These are phyloP conservation scores for Penicillium silybi DNA, from an alignment of 495 filamentous ascomycete genomes.

Conservation along the genomic window DNA sequence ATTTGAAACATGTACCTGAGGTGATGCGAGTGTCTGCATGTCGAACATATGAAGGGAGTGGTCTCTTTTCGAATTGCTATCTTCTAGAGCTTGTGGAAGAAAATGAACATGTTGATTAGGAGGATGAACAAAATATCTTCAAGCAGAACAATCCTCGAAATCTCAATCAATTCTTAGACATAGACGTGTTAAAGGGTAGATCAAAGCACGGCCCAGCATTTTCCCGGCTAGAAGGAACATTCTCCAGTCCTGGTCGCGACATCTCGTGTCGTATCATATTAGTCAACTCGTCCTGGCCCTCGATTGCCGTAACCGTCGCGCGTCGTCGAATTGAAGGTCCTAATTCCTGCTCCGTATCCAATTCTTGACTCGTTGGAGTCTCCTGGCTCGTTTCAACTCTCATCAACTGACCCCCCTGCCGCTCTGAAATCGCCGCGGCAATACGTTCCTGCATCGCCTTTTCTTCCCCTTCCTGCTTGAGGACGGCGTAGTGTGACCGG, in stretches of 20 bases:
- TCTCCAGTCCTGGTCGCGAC: background rate
- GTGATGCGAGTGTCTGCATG: too few species aligned
- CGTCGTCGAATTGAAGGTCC: background rate
- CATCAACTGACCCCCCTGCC: background rate
- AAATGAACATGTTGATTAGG: background rate
- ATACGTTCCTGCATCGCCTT: background rate
- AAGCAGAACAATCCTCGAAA: background rate
- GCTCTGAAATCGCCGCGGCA: background rate
- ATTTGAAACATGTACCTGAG: background rate
- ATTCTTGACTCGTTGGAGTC: background rate
- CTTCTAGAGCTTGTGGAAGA: background rate
- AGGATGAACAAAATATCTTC: background rate
- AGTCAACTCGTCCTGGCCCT: background rate
- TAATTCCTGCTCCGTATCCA: background rate
- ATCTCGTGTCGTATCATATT: background rate
- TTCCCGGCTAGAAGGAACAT: background rate
- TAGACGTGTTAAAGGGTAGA: background rate
- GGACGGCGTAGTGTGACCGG: constrained; percentile 30
- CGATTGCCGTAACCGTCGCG: background rate
- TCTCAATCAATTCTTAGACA: background rate
- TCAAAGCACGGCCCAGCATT: background rate
- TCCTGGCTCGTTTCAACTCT: background rate
- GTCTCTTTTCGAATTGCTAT: background rate
- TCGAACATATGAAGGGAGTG: background rate
- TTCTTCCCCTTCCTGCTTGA: background rate